A percentile compares a stretch with the other conserved stretches of the same genome.
These are phyloP conservation scores for Polygonum maritimum DNA, from an alignment of 148 eudicot species.

Conservation along the genomic window DNA sequence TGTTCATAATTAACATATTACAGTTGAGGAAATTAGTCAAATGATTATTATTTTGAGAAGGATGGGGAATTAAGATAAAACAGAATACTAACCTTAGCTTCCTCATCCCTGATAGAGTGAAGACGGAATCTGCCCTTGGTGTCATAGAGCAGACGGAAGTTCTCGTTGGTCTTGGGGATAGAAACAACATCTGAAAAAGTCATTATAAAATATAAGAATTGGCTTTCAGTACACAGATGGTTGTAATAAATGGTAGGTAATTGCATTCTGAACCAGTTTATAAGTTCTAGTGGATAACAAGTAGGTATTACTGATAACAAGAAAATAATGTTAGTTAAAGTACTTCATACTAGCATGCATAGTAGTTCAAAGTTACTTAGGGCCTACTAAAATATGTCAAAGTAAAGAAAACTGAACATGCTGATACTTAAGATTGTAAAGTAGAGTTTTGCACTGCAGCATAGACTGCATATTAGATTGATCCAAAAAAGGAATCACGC, in stretches of 20 bases:
- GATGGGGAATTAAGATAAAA: neutral
- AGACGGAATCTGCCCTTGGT: slow-evolving; percentile 14
- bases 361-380: too few species aligned
- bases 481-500: too few species aligned
- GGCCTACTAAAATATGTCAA: too few species aligned
- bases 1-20: neutral
- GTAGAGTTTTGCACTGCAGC: too few species aligned
- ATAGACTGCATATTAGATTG: too few species aligned
- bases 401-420: too few species aligned
- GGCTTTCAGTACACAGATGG: neutral
- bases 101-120: slow-evolving; percentile 11
- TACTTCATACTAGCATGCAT: too few species aligned
- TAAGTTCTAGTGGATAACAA: neutral
- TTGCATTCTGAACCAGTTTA: neutral
- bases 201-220: neutral
- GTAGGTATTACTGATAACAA: neutral
- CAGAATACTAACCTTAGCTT: slow-evolving; percentile 5
- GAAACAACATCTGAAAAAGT: slow-evolving; percentile 8
- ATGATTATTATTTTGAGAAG: too few species aligned
- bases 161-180: slow-evolving; percentile 10
- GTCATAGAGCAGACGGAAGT: slow-evolving; percentile 11
- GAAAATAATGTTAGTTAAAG: too few species aligned
- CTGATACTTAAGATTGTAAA: too few species aligned
- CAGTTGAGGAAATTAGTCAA: neutral
- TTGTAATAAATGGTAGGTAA: neutral